These are phyloP conservation scores for Mallotus japonicus DNA, from an alignment of 441 rosid species.

Conservation along the genomic window DNA sequence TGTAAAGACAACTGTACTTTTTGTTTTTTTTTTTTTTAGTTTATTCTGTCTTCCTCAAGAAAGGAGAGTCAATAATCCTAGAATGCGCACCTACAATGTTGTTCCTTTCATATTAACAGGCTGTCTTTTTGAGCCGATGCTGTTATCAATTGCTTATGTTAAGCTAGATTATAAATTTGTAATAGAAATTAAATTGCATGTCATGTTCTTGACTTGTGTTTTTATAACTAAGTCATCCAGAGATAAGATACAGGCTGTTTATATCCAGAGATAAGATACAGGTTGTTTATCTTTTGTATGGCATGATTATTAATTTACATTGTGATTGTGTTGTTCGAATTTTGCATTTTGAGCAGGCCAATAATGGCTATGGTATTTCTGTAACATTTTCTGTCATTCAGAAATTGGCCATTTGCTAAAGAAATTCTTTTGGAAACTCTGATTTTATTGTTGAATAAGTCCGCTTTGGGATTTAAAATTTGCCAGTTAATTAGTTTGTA, in stretches of 20 bases:
- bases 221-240: background rate
- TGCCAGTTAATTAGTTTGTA: background rate
- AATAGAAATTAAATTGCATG: background rate
- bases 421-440: background rate
- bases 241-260: background rate
- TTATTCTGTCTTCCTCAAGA: background rate
- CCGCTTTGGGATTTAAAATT: background rate
- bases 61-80: background rate
- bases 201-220: background rate
- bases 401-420: background rate
- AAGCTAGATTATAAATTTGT: background rate
- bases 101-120: background rate
- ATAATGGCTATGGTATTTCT: background rate
- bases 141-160: background rate
- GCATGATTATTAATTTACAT: background rate
- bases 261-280: background rate
- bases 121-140: background rate
- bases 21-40: too few relatives aligned
- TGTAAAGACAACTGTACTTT: background rate
- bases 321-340: background rate
- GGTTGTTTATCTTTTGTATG: background rate
- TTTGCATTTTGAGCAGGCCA: background rate
- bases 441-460: constrained; percentile 1
- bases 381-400: background rate
- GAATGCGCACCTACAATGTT: background rate